Evolutionary conservation across 2,329 filamentous ascomycete species (phyloP).

Genomic region (Mariannaea elegans): DNA sequence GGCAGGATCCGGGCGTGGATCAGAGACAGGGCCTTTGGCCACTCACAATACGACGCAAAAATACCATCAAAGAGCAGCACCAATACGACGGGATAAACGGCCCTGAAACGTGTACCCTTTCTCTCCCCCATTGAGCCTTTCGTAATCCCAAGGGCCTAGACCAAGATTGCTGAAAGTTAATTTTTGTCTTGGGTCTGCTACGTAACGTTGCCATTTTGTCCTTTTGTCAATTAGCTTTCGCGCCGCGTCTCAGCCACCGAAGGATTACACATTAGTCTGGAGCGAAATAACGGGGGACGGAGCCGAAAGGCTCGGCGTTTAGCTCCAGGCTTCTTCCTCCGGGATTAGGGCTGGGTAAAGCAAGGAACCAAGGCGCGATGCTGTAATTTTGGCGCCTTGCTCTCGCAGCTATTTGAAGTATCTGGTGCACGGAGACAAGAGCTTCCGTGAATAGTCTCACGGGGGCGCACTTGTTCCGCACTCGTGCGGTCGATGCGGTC

Average conservation of each 20-base stretch:
- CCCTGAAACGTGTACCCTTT: neutral
- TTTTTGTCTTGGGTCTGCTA: neutral
- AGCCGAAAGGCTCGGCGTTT: constrained; percentile 5
- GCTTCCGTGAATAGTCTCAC: too few species aligned
- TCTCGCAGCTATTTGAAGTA: too few species aligned
- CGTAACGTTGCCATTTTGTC: constrained; percentile 8
- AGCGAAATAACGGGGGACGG: constrained; percentile 4
- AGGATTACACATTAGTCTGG: neutral
- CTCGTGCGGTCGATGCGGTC: too few species aligned
- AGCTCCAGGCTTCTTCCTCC: neutral
- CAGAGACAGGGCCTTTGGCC: neutral
- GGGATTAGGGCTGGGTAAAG: neutral
- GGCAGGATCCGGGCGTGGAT: too few species aligned
- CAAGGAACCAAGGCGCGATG: neutral
- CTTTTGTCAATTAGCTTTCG: neutral
- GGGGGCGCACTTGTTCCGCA: too few species aligned
- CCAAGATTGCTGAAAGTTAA: too few species aligned
- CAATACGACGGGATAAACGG: too few species aligned
- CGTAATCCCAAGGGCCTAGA: too few species aligned
- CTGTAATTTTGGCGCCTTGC: too few species aligned
- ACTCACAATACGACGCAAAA: constrained; percentile 3
- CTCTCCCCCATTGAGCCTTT: too few species aligned
- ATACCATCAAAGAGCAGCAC: too few species aligned
- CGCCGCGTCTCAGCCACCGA: neutral
- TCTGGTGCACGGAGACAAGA: too few species aligned